These are phyloP conservation scores for Solanum chmielewskii DNA, from an alignment of 257 asterid species.

Conservation along the genomic window DNA sequence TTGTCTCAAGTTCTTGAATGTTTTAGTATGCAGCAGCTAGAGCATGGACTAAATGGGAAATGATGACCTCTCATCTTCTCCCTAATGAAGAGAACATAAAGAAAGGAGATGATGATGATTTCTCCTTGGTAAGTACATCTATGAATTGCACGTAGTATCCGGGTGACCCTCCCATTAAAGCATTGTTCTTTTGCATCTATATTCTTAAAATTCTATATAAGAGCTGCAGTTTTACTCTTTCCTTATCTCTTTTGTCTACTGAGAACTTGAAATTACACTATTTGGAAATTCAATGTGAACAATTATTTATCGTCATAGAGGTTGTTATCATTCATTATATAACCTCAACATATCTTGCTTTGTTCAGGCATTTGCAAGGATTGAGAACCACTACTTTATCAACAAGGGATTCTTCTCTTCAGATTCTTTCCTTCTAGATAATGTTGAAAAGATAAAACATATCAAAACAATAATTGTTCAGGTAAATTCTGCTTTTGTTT, in stretches of 20 bases:
- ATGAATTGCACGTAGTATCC: neutral
- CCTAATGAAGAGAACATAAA: constrained; percentile 57
- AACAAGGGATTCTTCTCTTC: constrained; percentile 78
- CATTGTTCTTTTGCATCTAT: neutral
- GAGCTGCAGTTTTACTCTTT: neutral
- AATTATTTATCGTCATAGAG: neutral
- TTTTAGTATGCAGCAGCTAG: constrained; percentile 83
- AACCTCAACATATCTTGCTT: neutral
- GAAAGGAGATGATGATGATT: constrained; percentile 75
- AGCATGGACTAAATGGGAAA: constrained; percentile 99
- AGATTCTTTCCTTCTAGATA: constrained; percentile 79
- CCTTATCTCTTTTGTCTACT: neutral
- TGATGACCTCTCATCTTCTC: constrained; percentile 91
- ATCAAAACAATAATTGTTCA: constrained; percentile 78
- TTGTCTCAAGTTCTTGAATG: constrained; percentile 10
- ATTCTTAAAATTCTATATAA: neutral
- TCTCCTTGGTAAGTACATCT: constrained; percentile 72
- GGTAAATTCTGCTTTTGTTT: constrained; percentile 31
- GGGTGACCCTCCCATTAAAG: neutral
- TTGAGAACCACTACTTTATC: constrained; percentile 94
- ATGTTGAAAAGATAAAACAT: constrained; percentile 74
- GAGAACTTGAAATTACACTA: neutral
- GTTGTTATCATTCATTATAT: neutral
- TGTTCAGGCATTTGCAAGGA: constrained; percentile 92
- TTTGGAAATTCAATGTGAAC: neutral